Percentiles rank a stretch among this genome's conserved stretches.
phyloP scores from a whole-genome alignment of 768 basidiomycete species.

The Austroboletus festivus region DNA sequence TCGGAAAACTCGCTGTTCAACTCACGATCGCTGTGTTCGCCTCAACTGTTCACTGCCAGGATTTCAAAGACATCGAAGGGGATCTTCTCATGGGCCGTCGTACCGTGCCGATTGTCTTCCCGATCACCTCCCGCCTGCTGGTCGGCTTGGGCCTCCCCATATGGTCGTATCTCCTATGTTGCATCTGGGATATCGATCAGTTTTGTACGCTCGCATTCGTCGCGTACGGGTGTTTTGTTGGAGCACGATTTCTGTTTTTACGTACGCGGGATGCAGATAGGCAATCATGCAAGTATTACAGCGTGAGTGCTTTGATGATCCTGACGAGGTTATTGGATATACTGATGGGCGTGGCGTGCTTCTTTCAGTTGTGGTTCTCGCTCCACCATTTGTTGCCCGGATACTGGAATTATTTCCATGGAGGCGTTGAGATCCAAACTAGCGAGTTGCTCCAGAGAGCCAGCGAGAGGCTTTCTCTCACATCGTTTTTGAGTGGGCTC shows the following conservation, averaged over 20 bases:
- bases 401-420: slow-evolving; percentile 35
- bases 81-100: slow-evolving; percentile 38
- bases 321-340: too few relatives aligned
- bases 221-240: slow-evolving; percentile 33
- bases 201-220: slow-evolving; percentile 27
- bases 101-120: slow-evolving; percentile 45
- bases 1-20: slow-evolving; percentile 22
- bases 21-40: slow-evolving; percentile 39
- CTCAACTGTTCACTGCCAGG: slow-evolving; percentile 49
- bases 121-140: slow-evolving; percentile 33
- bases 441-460: slow-evolving; percentile 21
- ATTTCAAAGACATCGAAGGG: slow-evolving; percentile 44
- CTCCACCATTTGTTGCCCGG: slow-evolving; percentile 34
- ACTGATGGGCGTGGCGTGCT: not conserved
- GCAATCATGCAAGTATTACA: slow-evolving; percentile 37
- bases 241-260: slow-evolving; percentile 13
- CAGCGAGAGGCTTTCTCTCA: slow-evolving; percentile 16
- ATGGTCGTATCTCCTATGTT: slow-evolving; percentile 37
- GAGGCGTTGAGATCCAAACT: slow-evolving; percentile 1
- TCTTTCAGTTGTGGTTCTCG: slow-evolving; percentile 33
- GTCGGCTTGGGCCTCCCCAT: slow-evolving; percentile 33
- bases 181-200: slow-evolving; percentile 36
- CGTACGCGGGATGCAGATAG: slow-evolving; percentile 30
- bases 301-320: slow-evolving; percentile 27
- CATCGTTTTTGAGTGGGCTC: slow-evolving; percentile 1